phyloP scores from a whole-genome alignment of 176 grass and related monocot species.

The Ensete ventricosum region DNA sequence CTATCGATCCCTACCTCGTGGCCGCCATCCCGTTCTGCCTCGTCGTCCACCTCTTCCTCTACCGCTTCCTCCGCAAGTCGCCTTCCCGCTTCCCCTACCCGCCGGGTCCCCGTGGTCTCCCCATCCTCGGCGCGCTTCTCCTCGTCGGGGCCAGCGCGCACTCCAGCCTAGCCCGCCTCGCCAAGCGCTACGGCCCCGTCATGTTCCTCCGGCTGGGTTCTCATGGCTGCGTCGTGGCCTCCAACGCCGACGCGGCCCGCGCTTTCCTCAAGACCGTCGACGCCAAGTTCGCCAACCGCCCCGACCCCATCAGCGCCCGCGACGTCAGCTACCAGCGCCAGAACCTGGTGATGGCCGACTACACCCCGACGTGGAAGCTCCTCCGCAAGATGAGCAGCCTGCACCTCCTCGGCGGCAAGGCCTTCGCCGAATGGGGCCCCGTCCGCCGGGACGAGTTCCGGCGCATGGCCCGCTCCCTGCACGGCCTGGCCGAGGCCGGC shows the following conservation, averaged over 20 bases:
- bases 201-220: neutral
- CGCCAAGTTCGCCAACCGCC: neutral
- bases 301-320: neutral
- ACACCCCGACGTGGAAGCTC: neutral
- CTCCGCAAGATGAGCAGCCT: neutral
- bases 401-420: neutral
- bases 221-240: neutral
- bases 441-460: neutral
- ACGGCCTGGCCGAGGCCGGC: neutral
- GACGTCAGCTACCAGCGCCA: constrained; percentile 1
- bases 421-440: neutral
- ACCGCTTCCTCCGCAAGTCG: neutral
- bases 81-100: neutral
- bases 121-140: neutral
- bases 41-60: neutral
- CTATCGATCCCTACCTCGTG: neutral
- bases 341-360: neutral
- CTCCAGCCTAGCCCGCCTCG: neutral
- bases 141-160: constrained; percentile 1
- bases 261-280: neutral
- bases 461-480: neutral
- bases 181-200: neutral
- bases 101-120: neutral
- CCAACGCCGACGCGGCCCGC: neutral
- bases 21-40: neutral